Evolutionary conservation across 192 early-diverging fungal genomes (phyloP).

Genomic region (Cetraspora pellucida): DNA sequence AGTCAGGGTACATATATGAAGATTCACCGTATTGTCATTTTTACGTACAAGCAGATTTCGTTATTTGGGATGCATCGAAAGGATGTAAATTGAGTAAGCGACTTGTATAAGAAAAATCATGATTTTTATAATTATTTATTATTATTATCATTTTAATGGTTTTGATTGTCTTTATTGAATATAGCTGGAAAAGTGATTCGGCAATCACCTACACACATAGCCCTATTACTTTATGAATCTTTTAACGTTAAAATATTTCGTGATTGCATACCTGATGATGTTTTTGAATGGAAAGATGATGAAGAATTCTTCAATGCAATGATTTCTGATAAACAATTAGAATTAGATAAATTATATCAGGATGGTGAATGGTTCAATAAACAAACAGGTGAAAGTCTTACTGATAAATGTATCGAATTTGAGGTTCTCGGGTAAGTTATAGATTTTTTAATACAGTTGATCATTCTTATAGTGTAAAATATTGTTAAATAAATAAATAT

Average conservation of each 20-base stretch:
- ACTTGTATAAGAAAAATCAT: neutral
- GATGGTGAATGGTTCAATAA: neutral
- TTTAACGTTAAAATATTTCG: conserved; percentile 4
- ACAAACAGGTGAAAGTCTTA: neutral
- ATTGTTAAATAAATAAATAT: neutral
- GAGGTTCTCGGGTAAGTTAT: neutral
- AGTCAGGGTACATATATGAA: conserved; percentile 7
- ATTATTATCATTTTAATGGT: neutral
- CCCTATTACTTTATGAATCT: neutral
- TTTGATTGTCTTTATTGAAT: neutral
- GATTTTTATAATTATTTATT: neutral
- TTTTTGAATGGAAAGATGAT: neutral
- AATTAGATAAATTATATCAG: neutral
- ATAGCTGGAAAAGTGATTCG: conserved; percentile 3
- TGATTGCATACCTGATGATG: neutral
- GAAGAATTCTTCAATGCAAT: neutral
- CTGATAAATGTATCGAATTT: neutral
- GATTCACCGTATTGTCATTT: conserved; percentile 12
- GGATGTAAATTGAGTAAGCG: conserved; percentile 6
- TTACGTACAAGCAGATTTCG: neutral
- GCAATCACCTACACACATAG: conserved; percentile 3
- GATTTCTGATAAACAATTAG: neutral
- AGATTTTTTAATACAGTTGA: neutral
- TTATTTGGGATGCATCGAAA: neutral
- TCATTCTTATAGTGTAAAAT: neutral